Evolutionary conservation across 2,329 filamentous ascomycete species (phyloP).

Genomic region (Cladobotryum mycophilum): DNA sequence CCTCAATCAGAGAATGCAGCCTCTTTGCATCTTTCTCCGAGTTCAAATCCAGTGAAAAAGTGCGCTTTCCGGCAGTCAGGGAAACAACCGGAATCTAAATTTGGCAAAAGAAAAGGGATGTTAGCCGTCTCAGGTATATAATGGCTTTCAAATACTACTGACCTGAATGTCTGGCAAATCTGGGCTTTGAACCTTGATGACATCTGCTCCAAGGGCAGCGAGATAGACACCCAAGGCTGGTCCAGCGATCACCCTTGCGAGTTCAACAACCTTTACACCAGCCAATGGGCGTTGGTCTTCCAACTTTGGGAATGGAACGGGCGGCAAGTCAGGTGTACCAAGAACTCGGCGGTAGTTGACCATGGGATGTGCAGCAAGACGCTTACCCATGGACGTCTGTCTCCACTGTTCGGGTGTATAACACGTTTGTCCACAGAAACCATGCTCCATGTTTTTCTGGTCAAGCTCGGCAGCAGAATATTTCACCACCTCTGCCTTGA

Average conservation of each 20-base stretch:
- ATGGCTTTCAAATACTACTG: too few species aligned
- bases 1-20: conserved; percentile 35
- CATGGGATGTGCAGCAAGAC: conserved; percentile 15
- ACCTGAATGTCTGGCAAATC: too few species aligned
- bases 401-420: conserved; percentile 20
- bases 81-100: too few species aligned
- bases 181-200: too few species aligned
- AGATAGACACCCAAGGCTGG: too few species aligned
- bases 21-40: conserved; percentile 31
- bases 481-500: neutral
- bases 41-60: conserved; percentile 36
- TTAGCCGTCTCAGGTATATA: too few species aligned
- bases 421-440: conserved; percentile 22
- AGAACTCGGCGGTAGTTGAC: conserved; percentile 35
- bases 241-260: conserved; percentile 35
- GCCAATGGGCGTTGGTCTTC: conserved; percentile 30
- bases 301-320: conserved; percentile 25
- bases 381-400: conserved; percentile 19
- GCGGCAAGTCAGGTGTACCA: conserved; percentile 23
- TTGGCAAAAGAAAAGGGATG: too few species aligned
- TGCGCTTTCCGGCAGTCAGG: too few species aligned
- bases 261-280: conserved; percentile 44
- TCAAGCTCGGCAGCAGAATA: conserved; percentile 18
- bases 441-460: conserved; percentile 17
- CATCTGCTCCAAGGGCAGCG: too few species aligned